Conservation (phyloP, 768 basidiomycete genomes). For the Russula virescens region DNA sequence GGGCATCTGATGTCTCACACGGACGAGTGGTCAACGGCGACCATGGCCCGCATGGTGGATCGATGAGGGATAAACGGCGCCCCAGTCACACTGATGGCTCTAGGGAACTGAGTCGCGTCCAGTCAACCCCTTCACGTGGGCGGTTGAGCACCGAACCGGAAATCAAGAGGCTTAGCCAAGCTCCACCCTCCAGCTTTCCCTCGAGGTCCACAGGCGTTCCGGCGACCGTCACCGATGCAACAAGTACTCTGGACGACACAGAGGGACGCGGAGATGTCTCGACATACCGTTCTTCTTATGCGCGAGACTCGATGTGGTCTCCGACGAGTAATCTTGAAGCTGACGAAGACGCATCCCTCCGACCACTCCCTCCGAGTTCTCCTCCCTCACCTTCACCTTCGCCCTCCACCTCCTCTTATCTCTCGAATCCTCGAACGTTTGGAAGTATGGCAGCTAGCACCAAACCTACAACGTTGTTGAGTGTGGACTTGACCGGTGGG, state of each 20-base stretch:
- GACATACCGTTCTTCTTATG: conserved; percentile 51
- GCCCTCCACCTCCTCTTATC: conserved; percentile 75
- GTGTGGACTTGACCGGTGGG: conserved; percentile 76
- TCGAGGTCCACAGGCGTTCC: conserved; percentile 45
- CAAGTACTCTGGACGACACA: conserved; percentile 31
- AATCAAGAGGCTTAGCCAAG: conserved; percentile 24
- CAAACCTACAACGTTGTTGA: conserved; percentile 92
- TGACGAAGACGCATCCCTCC: conserved; percentile 90
- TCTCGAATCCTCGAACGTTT: conserved; percentile 77
- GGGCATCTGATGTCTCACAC: conserved; percentile 35
- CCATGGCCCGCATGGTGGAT: conserved; percentile 12
- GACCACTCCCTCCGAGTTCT: conserved; percentile 82
- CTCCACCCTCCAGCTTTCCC: conserved; percentile 19
- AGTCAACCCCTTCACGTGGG: conserved; percentile 24
- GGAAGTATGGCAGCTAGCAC: conserved; percentile 82
- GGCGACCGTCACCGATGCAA: conserved; percentile 44
- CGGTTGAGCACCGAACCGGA: conserved; percentile 25
- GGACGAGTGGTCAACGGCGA: conserved; percentile 16
- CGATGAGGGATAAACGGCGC: conserved; percentile 16
- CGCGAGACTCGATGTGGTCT: conserved; percentile 75
- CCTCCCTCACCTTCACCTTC: conserved; percentile 86
- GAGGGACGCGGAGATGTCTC: conserved; percentile 34
- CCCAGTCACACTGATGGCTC: conserved; percentile 22
- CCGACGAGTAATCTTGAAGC: conserved; percentile 73
- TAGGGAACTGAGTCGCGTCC: conserved; percentile 22